phyloP scores from a whole-genome alignment of 495 filamentous ascomycete genomes.

The Collariella sp. region DNA sequence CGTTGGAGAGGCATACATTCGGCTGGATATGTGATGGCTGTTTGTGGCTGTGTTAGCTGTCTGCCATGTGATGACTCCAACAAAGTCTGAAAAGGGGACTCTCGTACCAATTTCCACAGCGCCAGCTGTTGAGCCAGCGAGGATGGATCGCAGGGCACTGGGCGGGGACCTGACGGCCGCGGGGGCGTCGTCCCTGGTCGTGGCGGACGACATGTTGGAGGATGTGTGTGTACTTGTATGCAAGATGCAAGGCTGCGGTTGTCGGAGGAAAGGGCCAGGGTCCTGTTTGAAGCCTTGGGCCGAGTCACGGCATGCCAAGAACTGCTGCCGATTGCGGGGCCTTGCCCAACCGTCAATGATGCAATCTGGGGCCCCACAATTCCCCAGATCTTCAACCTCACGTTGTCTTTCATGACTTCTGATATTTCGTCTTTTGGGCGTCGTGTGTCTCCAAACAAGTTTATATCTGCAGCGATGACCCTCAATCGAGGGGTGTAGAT shows the following conservation, averaged over 20 bases:
- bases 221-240: no score
- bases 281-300: background rate
- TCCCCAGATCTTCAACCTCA: no score
- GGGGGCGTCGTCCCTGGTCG: constrained; percentile 22
- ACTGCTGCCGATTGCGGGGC: background rate
- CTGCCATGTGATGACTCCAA: background rate
- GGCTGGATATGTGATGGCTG: constrained; percentile 93
- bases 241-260: background rate
- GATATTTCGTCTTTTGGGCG: no score
- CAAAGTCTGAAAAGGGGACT: background rate
- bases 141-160: constrained; percentile 72
- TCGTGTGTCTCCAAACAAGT: no score
- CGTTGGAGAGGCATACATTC: constrained; percentile 55
- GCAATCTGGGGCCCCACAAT: background rate
- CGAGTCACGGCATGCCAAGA: background rate
- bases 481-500: no score
- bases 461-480: no score
- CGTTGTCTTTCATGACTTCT: no score
- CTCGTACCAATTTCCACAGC: constrained; percentile 87
- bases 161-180: constrained; percentile 47
- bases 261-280: constrained; percentile 1
- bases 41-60: constrained; percentile 11
- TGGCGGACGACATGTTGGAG: constrained; percentile 21
- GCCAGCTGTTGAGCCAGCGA: constrained; percentile 83
- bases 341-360: background rate